A percentile compares a stretch with the other conserved stretches of the same genome.
phyloP scores from a whole-genome alignment of 306 rosid species.

The Herpetospermum pedunculosum region DNA sequence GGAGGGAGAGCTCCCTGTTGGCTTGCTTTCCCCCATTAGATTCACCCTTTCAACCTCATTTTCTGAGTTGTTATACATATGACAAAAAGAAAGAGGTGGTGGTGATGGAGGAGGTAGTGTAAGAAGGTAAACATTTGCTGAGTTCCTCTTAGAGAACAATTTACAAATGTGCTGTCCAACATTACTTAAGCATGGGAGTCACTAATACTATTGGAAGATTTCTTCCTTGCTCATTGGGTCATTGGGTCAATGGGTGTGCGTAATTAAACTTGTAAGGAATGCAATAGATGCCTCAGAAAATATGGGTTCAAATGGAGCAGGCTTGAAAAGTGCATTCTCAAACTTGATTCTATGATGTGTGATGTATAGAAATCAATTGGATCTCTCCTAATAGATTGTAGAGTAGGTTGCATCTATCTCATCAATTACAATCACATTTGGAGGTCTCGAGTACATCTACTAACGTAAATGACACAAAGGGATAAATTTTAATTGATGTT shows the following conservation, averaged over 20 bases:
- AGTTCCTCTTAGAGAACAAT: too few relatives aligned
- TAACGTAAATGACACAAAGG: too few relatives aligned
- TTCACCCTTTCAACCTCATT: background rate
- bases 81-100: too few relatives aligned
- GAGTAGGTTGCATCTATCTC: background rate
- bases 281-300: background rate
- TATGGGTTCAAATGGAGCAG: background rate
- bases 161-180: background rate
- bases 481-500: too few relatives aligned
- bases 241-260: too few relatives aligned
- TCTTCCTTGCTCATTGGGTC: background rate
- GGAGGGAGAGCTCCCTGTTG: too few relatives aligned
- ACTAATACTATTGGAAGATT: background rate
- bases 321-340: background rate
- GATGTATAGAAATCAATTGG: background rate
- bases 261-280: background rate
- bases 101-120: too few relatives aligned
- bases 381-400: background rate
- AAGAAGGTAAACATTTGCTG: too few relatives aligned
- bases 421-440: background rate
- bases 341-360: background rate
- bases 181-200: background rate
- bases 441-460: background rate
- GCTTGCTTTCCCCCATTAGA: background rate
- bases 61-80: background rate